Percentiles rank a stretch among this genome's conserved stretches.
Conservation (phyloP, 805 yeast species). For the Metschnikowia matae region DNA sequence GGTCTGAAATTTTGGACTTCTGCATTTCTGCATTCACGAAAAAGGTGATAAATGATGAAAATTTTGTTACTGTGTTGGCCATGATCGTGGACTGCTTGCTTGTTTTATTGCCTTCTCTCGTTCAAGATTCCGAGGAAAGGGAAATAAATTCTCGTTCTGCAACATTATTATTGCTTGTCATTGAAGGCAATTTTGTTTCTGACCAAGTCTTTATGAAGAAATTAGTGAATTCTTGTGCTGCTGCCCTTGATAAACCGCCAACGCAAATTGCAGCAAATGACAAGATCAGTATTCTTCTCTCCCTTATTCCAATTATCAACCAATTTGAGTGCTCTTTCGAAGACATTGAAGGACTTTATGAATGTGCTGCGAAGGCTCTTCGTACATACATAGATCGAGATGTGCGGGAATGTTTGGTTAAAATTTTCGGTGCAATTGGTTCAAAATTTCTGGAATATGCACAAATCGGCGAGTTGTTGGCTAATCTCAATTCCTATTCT, state of each 20-base stretch:
- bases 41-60: slow-evolving; percentile 35
- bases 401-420: slow-evolving; percentile 60
- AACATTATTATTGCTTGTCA: slow-evolving; percentile 47
- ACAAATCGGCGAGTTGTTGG: slow-evolving; percentile 48
- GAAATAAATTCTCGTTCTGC: slow-evolving; percentile 52
- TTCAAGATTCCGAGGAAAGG: slow-evolving; percentile 37
- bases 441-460: slow-evolving; percentile 38
- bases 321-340: slow-evolving; percentile 51
- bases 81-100: slow-evolving; percentile 57
- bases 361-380: slow-evolving; percentile 54
- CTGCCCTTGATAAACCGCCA: slow-evolving; percentile 56
- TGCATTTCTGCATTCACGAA: slow-evolving; percentile 43
- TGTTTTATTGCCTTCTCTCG: slow-evolving; percentile 45
- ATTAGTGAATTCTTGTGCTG: slow-evolving; percentile 54
- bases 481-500: slow-evolving; percentile 69
- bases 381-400: slow-evolving; percentile 53
- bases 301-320: slow-evolving; percentile 52
- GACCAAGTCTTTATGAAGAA: slow-evolving; percentile 50
- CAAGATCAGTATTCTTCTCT: slow-evolving; percentile 52
- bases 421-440: slow-evolving; percentile 59
- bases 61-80: slow-evolving; percentile 46
- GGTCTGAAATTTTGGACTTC: slow-evolving; percentile 52
- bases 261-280: slow-evolving; percentile 48
- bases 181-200: slow-evolving; percentile 55
- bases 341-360: slow-evolving; percentile 48